Evolutionary conservation across 257 asterid genomes (phyloP).

Genomic region (Solanum rostratum): DNA sequence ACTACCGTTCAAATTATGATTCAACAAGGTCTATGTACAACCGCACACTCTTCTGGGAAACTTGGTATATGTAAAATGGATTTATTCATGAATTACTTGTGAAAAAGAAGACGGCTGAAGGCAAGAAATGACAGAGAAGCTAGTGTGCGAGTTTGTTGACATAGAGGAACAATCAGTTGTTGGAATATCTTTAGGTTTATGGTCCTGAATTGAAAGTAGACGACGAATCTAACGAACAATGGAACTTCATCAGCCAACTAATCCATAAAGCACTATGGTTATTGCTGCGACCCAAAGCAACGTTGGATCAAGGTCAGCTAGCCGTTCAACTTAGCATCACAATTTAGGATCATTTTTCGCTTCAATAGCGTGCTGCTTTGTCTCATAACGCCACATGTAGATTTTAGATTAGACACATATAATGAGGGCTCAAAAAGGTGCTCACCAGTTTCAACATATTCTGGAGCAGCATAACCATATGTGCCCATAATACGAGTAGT

Average conservation of each 20-base stretch:
- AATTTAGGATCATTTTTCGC: not conserved
- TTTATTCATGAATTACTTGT: not conserved
- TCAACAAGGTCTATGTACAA: not conserved
- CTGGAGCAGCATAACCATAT: slow-evolving; percentile 45
- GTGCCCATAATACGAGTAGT: slow-evolving; percentile 47
- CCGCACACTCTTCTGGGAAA: not conserved
- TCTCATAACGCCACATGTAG: not conserved
- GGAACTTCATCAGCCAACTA: not conserved
- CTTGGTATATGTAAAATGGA: not conserved
- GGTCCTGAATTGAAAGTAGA: not conserved
- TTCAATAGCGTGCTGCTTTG: not conserved
- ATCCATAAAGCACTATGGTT: not conserved
- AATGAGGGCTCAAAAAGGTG: not conserved
- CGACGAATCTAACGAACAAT: not conserved
- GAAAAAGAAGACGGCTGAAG: not conserved
- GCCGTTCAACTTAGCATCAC: not conserved
- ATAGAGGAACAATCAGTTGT: not conserved
- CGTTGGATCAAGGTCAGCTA: not conserved
- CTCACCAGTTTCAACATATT: slow-evolving; percentile 40
- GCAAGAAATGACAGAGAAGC: not conserved
- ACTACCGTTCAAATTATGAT: not conserved
- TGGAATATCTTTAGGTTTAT: not conserved
- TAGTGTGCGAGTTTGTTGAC: not conserved
- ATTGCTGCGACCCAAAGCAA: not conserved
- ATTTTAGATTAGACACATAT: not conserved